Conservation (phyloP, 1,139 yeast species). For the Saccharomyces hybrid region DNA sequence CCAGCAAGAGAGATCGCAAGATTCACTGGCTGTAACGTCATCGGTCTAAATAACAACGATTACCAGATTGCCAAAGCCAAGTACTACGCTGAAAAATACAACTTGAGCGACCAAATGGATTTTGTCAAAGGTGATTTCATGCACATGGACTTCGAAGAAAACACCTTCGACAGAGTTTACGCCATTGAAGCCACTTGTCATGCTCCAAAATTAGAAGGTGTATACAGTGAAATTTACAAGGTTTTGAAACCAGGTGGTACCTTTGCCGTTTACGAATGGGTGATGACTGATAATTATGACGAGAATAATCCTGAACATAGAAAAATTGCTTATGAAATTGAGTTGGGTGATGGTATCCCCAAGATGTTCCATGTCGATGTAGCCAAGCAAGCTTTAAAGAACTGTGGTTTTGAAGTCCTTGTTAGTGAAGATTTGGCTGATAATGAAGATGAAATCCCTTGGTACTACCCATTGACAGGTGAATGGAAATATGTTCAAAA, state of each 20-base stretch:
- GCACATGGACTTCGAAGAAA: constrained; percentile 95
- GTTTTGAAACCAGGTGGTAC: constrained; percentile 96
- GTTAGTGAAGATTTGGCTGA: constrained; percentile 79
- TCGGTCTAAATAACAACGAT: constrained; percentile 93
- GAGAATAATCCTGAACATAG: constrained; percentile 84
- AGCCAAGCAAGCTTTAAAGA: constrained; percentile 77
- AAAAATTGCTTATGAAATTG: constrained; percentile 93
- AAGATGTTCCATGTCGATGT: constrained; percentile 84
- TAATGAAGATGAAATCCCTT: constrained; percentile 76
- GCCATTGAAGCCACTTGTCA: constrained; percentile 98
- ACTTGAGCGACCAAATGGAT: constrained; percentile 62
- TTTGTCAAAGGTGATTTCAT: constrained; percentile 97
- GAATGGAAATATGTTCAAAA: constrained; percentile 84
- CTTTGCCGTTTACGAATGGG: constrained; percentile 99
- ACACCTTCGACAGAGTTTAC: constrained; percentile 89
- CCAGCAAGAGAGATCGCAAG: constrained; percentile 95
- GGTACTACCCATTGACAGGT: constrained; percentile 97
- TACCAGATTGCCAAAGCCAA: constrained; percentile 92
- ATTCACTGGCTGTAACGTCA: constrained; percentile 79
- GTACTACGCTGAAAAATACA: constrained; percentile 61
- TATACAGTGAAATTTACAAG: constrained; percentile 87
- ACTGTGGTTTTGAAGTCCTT: constrained; percentile 80
- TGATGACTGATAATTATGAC: constrained; percentile 90
- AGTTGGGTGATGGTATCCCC: constrained; percentile 97
- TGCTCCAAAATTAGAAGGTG: constrained; percentile 95